Conservation (phyloP, 1,284 basidiomycete species). For the Heterobasidion irregulare region DNA sequence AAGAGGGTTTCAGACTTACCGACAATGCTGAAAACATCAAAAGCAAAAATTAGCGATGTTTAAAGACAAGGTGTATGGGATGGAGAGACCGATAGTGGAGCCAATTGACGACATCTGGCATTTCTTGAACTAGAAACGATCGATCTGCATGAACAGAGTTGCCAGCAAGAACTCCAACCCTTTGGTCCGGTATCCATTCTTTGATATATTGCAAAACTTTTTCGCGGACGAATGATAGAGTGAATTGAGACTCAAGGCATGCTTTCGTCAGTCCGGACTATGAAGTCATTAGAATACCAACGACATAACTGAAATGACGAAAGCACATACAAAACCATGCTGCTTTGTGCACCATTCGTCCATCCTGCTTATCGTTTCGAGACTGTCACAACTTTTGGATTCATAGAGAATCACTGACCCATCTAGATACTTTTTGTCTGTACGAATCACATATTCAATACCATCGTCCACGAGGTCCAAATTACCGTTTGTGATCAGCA, state of each 20-base stretch:
- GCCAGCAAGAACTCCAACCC: slow-evolving; percentile 66
- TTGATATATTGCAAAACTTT: slow-evolving; percentile 62
- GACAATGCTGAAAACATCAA: slow-evolving; percentile 37
- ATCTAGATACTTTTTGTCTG: slow-evolving; percentile 26
- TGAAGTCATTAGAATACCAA: background rate
- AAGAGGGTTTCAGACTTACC: slow-evolving; percentile 29
- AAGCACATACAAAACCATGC: slow-evolving; percentile 48
- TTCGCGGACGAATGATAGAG: slow-evolving; percentile 44
- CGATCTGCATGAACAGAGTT: slow-evolving; percentile 78
- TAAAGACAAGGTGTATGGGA: slow-evolving; percentile 6
- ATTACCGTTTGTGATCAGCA: slow-evolving; percentile 77
- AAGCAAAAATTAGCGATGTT: background rate
- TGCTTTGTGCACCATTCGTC: slow-evolving; percentile 69
- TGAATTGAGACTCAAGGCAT: slow-evolving; percentile 55
- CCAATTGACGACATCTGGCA: slow-evolving; percentile 70
- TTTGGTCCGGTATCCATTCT: slow-evolving; percentile 59
- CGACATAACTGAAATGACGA: background rate
- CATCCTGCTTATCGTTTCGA: slow-evolving; percentile 41
- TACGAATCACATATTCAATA: slow-evolving; percentile 61
- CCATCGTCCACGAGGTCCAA: slow-evolving; percentile 69
- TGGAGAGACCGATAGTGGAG: slow-evolving; percentile 64
- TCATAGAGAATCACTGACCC: background rate
- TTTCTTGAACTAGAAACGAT: slow-evolving; percentile 62
- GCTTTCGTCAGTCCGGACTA: slow-evolving; percentile 69
- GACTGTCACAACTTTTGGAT: background rate